Base-by-base conservation (phyloP, 176 grass and related monocot genomes). In the Cenchrus fungigraminus region DNA sequence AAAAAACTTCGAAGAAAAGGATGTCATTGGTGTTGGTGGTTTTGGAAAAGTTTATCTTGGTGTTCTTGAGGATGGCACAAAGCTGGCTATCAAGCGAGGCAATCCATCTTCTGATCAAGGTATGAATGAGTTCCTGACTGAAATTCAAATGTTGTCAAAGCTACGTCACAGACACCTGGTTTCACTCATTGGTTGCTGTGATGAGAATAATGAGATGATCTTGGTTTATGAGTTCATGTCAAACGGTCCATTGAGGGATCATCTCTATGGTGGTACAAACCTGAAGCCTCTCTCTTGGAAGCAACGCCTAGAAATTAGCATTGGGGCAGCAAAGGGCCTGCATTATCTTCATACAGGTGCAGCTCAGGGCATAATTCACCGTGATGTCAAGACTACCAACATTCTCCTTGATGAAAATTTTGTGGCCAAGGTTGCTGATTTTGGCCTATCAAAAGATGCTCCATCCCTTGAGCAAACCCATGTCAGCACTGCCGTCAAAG, bases 131-230 rank as follows among this genome's bases (percentile, higher is more conserved):
- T 98, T 98, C 78, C 65, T 93, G 80, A 98, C 95, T 59, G 95
- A 98, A 88, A 98, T 95, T 68, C 88, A 98, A 77, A 89, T 98
- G 88, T 51, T 98, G 29, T 98, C 95, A 50, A 95, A 98, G 78
- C 92, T 98, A 79, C 85, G 92, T 37, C 95, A 98, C 55, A 87
- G 92, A 11, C 95, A 98, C 86, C 85, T 98, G 12, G 95, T 98
- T 81, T 95, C 95, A 59, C 95, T 98, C 79, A 95, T 95, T 61
- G 95, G 95, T 52, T 98, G 95, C 51, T 98, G 95, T 83, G 95
- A 95, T 87, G 95, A 98, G 89, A 95, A 98, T 75, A 93, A 86
- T 10, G 95, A 98, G 82, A 98, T 98, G 95, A 98, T 98, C 56
- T 68, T 98, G 76, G 92, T 98, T 76, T 98, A 98, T 77, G 95